These are phyloP conservation scores for Alloteropsis semialata DNA, from an alignment of 176 grass and related monocot genomes.

Conservation along the genomic window DNA sequence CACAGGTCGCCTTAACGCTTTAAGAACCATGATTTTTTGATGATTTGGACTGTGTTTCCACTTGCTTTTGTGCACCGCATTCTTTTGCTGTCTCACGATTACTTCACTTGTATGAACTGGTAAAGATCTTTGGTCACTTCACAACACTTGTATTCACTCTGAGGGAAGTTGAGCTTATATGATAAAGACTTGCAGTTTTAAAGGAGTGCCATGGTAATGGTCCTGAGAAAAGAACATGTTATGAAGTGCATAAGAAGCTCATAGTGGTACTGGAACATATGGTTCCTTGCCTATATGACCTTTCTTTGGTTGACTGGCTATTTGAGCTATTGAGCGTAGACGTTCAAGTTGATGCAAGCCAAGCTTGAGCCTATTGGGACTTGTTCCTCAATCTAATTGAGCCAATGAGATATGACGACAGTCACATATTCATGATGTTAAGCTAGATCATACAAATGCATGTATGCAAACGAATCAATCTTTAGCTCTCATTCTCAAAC, in stretches of 20 bases:
- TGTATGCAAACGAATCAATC: not conserved
- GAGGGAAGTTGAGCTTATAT: not conserved
- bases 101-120: constrained; percentile 3
- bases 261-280: too few species aligned
- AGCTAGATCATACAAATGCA: not conserved
- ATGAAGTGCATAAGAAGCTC: too few species aligned
- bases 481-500: not conserved
- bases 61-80: not conserved
- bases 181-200: too few species aligned
- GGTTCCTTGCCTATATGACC: not conserved
- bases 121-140: not conserved
- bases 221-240: not conserved
- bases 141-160: not conserved
- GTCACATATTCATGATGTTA: not conserved
- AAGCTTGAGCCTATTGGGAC: not conserved
- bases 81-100: constrained; percentile 1
- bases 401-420: not conserved
- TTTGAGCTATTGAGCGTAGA: not conserved
- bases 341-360: not conserved
- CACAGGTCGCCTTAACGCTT: too few species aligned
- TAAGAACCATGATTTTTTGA: too few species aligned
- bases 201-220: not conserved
- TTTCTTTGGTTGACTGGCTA: constrained; percentile 7
- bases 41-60: not conserved
- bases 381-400: not conserved